These are phyloP conservation scores for Hemileccinum rubropunctum DNA, from an alignment of 768 basidiomycete species.

Conservation along the genomic window DNA sequence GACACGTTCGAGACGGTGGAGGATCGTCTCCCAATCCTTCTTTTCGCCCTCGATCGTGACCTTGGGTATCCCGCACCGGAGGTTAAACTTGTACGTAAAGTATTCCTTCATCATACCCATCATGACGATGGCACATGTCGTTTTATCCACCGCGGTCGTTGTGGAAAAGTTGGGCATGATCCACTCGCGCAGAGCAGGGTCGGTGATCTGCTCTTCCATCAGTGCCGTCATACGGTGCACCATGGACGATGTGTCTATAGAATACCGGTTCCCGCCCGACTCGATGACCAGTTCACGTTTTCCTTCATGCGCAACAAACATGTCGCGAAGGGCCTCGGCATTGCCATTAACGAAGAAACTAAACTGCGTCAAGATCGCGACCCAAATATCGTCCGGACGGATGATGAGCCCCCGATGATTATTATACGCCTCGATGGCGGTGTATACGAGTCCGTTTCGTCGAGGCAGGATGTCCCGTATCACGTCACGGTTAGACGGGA, in stretches of 20 bases:
- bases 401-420: conserved; percentile 38
- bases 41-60: conserved; percentile 44
- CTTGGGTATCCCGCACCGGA: conserved; percentile 41
- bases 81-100: conserved; percentile 33
- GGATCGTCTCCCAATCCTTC: conserved; percentile 38
- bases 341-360: conserved; percentile 40
- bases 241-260: conserved; percentile 33
- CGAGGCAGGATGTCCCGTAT: conserved; percentile 30
- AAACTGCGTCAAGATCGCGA: conserved; percentile 35
- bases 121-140: conserved; percentile 38
- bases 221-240: conserved; percentile 21
- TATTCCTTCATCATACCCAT: conserved; percentile 44
- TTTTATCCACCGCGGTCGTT: conserved; percentile 38
- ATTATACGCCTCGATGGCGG: conserved; percentile 35
- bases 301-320: conserved; percentile 28
- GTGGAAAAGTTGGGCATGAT: conserved; percentile 44
- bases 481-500: conserved; percentile 14
- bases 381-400: conserved; percentile 51
- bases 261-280: conserved; percentile 14
- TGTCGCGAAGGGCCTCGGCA: conserved; percentile 31
- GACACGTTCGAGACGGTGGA: conserved; percentile 38
- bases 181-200: conserved; percentile 36
- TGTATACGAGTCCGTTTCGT: conserved; percentile 35
- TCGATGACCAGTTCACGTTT: conserved; percentile 27
- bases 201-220: conserved; percentile 22